phyloP scores from a whole-genome alignment of 768 basidiomycete genomes.

The Boletus edulis region DNA sequence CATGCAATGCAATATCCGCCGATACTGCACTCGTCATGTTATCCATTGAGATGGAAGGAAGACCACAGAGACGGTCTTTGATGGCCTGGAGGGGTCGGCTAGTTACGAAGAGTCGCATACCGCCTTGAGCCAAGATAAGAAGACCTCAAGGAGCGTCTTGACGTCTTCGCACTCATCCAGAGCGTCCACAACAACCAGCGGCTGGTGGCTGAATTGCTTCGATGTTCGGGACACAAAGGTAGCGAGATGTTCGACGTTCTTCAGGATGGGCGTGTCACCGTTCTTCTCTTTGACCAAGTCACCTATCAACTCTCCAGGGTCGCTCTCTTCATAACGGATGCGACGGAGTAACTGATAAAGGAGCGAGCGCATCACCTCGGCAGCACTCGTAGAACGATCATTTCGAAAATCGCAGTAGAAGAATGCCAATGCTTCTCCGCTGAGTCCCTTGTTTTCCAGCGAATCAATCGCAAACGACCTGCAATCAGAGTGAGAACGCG shows the following conservation, averaged over 20 bases:
- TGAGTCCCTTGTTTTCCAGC: not conserved
- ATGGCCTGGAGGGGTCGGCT: conserved; percentile 15
- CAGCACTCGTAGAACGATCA: too few relatives aligned
- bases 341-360: too few relatives aligned
- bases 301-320: too few relatives aligned
- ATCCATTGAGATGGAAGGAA: conserved; percentile 11
- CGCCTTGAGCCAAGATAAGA: too few relatives aligned
- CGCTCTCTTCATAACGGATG: too few relatives aligned
- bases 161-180: conserved; percentile 17
- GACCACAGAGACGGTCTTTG: conserved; percentile 1
- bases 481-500: too few relatives aligned
- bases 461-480: conserved; percentile 1
- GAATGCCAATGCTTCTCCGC: not conserved
- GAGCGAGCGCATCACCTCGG: too few relatives aligned
- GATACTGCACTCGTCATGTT: not conserved
- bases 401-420: conserved; percentile 21
- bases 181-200: conserved; percentile 12
- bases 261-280: too few relatives aligned
- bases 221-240: too few relatives aligned
- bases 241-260: too few relatives aligned
- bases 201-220: too few relatives aligned
- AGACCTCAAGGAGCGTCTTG: not conserved
- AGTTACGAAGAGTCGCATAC: conserved; percentile 14
- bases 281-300: too few relatives aligned
- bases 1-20: conserved; percentile 12